These are phyloP conservation scores for Pleurozium schreberi DNA, from an alignment of 225 moss, liverwort and hornwort species.

Conservation along the genomic window DNA sequence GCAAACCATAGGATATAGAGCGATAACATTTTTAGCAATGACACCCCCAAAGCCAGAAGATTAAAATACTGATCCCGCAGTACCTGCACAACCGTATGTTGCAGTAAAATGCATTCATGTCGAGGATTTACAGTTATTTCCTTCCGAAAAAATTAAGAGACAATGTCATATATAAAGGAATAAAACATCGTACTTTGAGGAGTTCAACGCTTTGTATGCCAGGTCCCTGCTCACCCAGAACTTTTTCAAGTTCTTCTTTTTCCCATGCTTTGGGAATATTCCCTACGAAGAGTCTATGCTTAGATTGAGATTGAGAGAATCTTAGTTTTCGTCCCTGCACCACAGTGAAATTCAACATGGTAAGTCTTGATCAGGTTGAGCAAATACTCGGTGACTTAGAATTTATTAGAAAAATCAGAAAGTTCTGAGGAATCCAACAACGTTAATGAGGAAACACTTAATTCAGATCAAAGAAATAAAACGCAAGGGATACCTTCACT, in stretches of 20 bases:
- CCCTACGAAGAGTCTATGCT: slow-evolving; percentile 95
- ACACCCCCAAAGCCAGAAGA: neutral
- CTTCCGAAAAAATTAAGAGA: neutral
- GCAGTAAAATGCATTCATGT: neutral
- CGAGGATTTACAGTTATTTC: neutral
- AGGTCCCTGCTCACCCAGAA: slow-evolving; percentile 90
- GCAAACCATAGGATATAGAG: neutral
- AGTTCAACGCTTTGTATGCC: slow-evolving; percentile 99
- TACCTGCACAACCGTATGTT: neutral
- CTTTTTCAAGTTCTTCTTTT: slow-evolving; percentile 96
- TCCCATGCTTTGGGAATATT: slow-evolving; percentile 99
- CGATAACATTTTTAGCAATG: neutral
- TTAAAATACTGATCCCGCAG: neutral
- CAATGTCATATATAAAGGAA: neutral
- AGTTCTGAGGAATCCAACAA: neutral
- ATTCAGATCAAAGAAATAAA: neutral
- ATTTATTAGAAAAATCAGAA: neutral
- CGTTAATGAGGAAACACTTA: neutral
- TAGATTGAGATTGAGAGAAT: slow-evolving; percentile 97
- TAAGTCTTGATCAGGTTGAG: neutral
- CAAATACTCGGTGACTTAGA: neutral
- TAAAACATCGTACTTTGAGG: slow-evolving; percentile 47
- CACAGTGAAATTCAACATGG: neutral
- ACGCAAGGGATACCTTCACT: slow-evolving; percentile 52
- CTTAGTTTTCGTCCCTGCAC: slow-evolving; percentile 85